Percentiles rank a stretch among this genome's conserved stretches.
phyloP scores from a whole-genome alignment of 2,329 filamentous ascomycete genomes.

The Xylariaceae sp. region DNA sequence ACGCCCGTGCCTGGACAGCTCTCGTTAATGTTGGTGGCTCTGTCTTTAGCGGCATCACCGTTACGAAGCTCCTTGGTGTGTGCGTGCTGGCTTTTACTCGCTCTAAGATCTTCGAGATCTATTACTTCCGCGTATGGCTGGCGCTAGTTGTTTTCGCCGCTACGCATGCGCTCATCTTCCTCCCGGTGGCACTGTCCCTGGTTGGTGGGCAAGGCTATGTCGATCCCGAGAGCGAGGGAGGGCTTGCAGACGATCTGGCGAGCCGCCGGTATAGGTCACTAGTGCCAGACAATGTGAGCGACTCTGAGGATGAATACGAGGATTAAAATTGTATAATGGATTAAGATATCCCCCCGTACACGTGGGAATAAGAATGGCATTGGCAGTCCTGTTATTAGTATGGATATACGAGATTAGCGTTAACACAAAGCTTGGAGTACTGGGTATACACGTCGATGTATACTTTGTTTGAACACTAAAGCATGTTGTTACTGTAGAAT shows the following conservation, averaged over 20 bases:
- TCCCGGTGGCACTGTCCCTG: conserved; percentile 87
- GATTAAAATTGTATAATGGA: conserved; percentile 37
- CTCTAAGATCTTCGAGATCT: conserved; percentile 99
- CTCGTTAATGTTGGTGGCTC: conserved; percentile 93
- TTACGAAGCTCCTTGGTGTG: conserved; percentile 94
- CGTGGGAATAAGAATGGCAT: conserved; percentile 11
- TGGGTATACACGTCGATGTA: background rate
- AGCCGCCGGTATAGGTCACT: conserved; percentile 79
- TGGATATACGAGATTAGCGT: conserved; percentile 22
- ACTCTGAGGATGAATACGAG: conserved; percentile 71
- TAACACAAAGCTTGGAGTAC: conserved; percentile 18
- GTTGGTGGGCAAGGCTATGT: conserved; percentile 87
- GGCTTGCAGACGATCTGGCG: conserved; percentile 87
- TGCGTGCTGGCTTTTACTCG: conserved; percentile 91
- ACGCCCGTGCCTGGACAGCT: conserved; percentile 89
- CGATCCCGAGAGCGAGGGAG: conserved; percentile 85
- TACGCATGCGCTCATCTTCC: conserved; percentile 85
- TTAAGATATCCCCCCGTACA: conserved; percentile 2
- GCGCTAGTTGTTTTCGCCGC: conserved; percentile 89
- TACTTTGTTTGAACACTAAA: no score
- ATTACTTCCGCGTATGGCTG: conserved; percentile 98
- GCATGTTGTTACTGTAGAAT: conserved; percentile 18
- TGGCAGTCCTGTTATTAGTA: conserved; percentile 6
- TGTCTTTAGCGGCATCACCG: conserved; percentile 94
- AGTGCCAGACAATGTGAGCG: conserved; percentile 75